Evolutionary conservation across 192 early-diverging fungal species (phyloP).

Genomic region (Coemansia furcata): DNA sequence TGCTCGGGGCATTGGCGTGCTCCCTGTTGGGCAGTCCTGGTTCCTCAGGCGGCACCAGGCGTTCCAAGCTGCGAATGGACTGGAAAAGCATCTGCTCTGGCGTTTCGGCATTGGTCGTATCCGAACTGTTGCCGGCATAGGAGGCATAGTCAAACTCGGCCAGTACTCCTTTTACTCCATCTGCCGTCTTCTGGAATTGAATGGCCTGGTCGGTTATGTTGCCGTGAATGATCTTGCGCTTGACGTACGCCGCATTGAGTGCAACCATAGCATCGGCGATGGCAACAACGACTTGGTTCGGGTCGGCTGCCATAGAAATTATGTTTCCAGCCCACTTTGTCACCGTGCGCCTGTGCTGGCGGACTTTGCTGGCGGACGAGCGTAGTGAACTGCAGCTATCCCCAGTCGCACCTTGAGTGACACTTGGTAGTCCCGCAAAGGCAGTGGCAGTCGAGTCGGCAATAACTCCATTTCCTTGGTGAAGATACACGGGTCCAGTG

Average conservation of each 20-base stretch:
- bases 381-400: too few species aligned
- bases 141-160: too few species aligned
- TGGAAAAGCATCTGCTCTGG: constrained; percentile 12
- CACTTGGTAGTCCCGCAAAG: too few species aligned
- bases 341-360: too few species aligned
- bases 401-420: too few species aligned
- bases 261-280: not conserved
- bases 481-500: too few species aligned
- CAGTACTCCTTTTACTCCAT: too few species aligned
- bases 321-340: not conserved
- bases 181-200: too few species aligned
- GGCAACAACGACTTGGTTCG: not conserved
- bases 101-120: not conserved
- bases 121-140: too few species aligned
- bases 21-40: not conserved
- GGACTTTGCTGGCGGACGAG: not conserved
- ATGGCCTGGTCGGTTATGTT: not conserved
- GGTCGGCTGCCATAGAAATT: not conserved
- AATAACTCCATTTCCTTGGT: too few species aligned
- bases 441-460: too few species aligned
- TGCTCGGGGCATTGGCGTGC: too few species aligned
- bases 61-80: constrained; percentile 20
- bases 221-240: not conserved
- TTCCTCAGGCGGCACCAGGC: not conserved
- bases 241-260: not conserved